A percentile compares a stretch with the other conserved stretches of the same genome.
Evolutionary conservation across 1,139 yeast species (phyloP).

Genomic region (Yamadazyma kanchanaburiensis): DNA sequence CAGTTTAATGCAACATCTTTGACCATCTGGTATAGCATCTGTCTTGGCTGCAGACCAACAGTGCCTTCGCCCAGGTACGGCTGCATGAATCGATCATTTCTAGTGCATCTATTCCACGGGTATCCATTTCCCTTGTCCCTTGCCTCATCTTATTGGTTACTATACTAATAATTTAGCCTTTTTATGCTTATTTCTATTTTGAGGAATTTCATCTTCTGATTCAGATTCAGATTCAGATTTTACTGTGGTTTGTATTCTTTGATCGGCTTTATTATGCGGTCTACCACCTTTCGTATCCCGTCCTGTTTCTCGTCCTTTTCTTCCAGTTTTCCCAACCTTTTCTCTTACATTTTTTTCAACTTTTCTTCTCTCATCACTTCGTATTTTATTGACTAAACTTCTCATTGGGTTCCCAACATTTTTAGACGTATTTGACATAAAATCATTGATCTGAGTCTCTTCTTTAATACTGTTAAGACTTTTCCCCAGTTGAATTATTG

Average conservation of each 20-base stretch:
- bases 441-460: constrained; percentile 10
- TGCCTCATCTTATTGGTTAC: constrained; percentile 1
- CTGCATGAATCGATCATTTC: too few species aligned
- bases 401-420: constrained; percentile 18
- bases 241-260: background rate
- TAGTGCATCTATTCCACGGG: too few species aligned
- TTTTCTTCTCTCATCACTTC: constrained; percentile 24
- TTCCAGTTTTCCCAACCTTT: background rate
- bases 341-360: constrained; percentile 2
- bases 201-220: too few species aligned
- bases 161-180: constrained; percentile 4
- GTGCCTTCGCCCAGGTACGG: too few species aligned
- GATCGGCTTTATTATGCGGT: background rate
- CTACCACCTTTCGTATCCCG: background rate
- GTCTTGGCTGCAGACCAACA: too few species aligned
- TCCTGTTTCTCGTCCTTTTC: too few species aligned
- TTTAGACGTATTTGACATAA: constrained; percentile 1
- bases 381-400: constrained; percentile 44
- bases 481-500: constrained; percentile 45
- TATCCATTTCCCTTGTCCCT: too few species aligned
- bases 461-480: constrained; percentile 25
- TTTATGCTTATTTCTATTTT: constrained; percentile 9
- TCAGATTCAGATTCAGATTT: constrained; percentile 1
- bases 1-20: too few species aligned
- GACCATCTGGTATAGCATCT: too few species aligned